Evolutionary conservation across 2,329 filamentous ascomycete genomes (phyloP).

Genomic region (Ophiostoma montium): DNA sequence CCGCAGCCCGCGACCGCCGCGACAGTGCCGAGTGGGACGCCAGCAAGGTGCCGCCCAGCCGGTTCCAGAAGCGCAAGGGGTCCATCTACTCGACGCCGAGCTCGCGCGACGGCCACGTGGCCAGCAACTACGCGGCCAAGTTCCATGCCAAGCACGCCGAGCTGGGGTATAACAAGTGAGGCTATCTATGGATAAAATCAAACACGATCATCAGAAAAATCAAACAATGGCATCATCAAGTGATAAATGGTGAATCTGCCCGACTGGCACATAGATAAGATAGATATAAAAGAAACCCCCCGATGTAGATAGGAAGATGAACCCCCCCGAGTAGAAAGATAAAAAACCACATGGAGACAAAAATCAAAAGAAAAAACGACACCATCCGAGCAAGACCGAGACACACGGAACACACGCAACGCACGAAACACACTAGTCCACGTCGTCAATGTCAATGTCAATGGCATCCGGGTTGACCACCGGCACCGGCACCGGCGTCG

Average conservation of each 20-base stretch:
- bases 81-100: conserved; percentile 53
- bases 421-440: background rate
- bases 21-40: conserved; percentile 27
- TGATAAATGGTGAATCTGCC: no score
- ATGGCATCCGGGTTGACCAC: conserved; percentile 74
- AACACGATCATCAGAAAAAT: no score
- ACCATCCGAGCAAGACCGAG: background rate
- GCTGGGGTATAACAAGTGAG: conserved; percentile 28
- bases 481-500: conserved; percentile 23
- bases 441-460: conserved; percentile 48
- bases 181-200: background rate
- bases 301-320: no score
- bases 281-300: no score
- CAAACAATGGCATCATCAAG: no score
- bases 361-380: background rate
- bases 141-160: conserved; percentile 47
- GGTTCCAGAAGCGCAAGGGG: conserved; percentile 56
- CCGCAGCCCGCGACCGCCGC: conserved; percentile 6
- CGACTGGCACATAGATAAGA: no score
- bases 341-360: background rate
- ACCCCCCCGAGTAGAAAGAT: no score
- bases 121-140: conserved; percentile 42
- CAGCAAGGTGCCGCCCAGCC: conserved; percentile 50
- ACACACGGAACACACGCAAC: background rate
- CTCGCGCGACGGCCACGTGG: conserved; percentile 50